These are phyloP conservation scores for Chaetothyriales sp. DNA, from an alignment of 2,329 filamentous ascomycete genomes.

Conservation along the genomic window DNA sequence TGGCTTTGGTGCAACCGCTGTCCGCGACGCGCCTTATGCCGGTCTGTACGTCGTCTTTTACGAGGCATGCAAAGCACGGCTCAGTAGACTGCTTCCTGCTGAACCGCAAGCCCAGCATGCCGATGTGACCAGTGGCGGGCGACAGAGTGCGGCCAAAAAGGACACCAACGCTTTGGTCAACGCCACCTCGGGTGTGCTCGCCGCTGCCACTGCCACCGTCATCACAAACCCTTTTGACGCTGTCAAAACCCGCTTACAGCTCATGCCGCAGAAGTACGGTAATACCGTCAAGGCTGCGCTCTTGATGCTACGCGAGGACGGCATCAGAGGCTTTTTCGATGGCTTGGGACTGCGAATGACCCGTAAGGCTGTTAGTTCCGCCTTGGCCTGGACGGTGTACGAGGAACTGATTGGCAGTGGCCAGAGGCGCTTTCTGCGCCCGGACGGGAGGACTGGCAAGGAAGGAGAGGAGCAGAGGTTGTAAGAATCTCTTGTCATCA, in stretches of 20 bases:
- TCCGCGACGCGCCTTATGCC: constrained; percentile 91
- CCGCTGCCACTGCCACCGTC: constrained; percentile 69
- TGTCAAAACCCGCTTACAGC: constrained; percentile 85
- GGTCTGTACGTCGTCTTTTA: constrained; percentile 91
- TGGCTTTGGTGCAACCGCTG: constrained; percentile 84
- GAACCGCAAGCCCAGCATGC: constrained; percentile 12
- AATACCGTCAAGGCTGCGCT: constrained; percentile 68
- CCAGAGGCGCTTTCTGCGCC: constrained; percentile 27
- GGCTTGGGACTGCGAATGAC: constrained; percentile 77
- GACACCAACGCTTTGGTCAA: constrained; percentile 55
- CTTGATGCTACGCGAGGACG: constrained; percentile 72
- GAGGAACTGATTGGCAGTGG: constrained; percentile 77
- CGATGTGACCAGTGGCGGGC: background rate
- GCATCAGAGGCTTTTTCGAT: constrained; percentile 65
- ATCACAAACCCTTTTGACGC: constrained; percentile 95
- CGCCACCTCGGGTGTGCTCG: constrained; percentile 67
- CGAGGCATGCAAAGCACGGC: constrained; percentile 56
- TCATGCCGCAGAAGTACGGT: constrained; percentile 68
- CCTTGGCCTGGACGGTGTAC: constrained; percentile 94
- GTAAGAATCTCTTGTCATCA: background rate
- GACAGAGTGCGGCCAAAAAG: background rate
- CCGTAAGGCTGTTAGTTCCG: constrained; percentile 81
- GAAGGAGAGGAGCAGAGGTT: background rate
- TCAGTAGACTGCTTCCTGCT: constrained; percentile 15
- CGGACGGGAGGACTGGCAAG: constrained; percentile 2